Evolutionary conservation across 306 rosid species (phyloP).

Genomic region (Casuarina equisetifolia): DNA sequence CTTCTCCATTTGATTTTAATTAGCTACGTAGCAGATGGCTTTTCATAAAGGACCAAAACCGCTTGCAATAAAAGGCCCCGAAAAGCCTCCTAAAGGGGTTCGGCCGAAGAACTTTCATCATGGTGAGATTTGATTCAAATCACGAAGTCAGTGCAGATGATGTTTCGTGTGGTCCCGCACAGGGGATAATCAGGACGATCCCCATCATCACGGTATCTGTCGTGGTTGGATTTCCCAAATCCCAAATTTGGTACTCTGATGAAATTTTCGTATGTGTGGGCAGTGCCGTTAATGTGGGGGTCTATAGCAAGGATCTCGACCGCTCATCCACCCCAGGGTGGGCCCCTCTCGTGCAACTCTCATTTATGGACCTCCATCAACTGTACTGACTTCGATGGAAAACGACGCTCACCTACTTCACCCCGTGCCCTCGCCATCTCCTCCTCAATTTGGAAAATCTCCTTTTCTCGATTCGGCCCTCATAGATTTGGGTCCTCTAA

Average conservation of each 20-base stretch:
- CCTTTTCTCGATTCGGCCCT: no score
- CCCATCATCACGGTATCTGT: background rate
- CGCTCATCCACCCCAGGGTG: slow-evolving; percentile 31
- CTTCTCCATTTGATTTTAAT: slow-evolving; percentile 43
- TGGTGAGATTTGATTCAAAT: background rate
- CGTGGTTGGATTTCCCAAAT: slow-evolving; percentile 13
- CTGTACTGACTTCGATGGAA: slow-evolving; percentile 38
- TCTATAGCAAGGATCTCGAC: slow-evolving; percentile 46
- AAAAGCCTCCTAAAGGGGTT: background rate
- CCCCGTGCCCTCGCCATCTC: slow-evolving; percentile 23
- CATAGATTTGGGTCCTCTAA: no score
- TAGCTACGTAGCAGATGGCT: slow-evolving; percentile 45
- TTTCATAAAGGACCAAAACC: slow-evolving; percentile 7
- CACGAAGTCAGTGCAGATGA: slow-evolving; percentile 10
- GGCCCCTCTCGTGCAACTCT: slow-evolving; percentile 39
- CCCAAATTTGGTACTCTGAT: slow-evolving; percentile 11
- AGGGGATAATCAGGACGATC: background rate
- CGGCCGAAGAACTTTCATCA: background rate
- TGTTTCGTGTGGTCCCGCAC: background rate
- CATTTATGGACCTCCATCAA: slow-evolving; percentile 40
- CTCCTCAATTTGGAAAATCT: slow-evolving; percentile 13
- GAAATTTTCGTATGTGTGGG: background rate
- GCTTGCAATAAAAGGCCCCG: background rate
- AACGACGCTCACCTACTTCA: slow-evolving; percentile 42
- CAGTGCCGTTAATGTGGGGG: slow-evolving; percentile 38